Base-by-base conservation (phyloP, 805 yeast genomes). In the Wickerhamomyces hampshirensis region DNA sequence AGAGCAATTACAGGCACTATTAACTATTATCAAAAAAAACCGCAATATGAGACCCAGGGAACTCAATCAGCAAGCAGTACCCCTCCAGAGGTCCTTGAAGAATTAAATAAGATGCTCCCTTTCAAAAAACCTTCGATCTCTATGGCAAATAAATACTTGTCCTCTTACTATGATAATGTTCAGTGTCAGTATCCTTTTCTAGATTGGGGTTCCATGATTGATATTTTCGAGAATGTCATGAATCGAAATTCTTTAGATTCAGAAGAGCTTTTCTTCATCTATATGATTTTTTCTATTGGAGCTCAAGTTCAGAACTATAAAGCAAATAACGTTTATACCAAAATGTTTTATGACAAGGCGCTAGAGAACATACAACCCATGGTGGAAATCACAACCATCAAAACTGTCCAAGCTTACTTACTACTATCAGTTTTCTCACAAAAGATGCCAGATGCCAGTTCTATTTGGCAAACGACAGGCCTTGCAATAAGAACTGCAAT, bases 101-200 rank as follows among this genome's bases (percentile, higher is more conserved):
- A 38, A 23, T 32, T 33, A 31, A 32, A 35, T 15, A 29, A 33
- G 28, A 34, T 31, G 14, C n/a, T n/a, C n/a, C 45, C 50, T 2
- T 53, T 56, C 30, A 32, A 38, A 3, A 53, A 48, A 29, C 62
- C 61, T 1, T 33, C 47, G 9, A 11, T 18, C 5, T 24, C 27
- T 2, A 40, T 40, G 18, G 57, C 56, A 1, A 31, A 30, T 5
- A 27, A 35, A 19, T 37, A 43, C 16, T 24, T 58, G 28, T 31
- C 42, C 13, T 48, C 53, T 3, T 61, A 58, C 34, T 43, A 51
- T 33, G 44, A 43, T 23, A 42, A 50, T n/a, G 61, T 56, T n/a
- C 66, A 61, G 13, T 50, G 53, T 26, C 64, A 59, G 36, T 61
- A 61, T 34, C 65, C 65, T 4, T 61, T 60, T 32, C 40, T 60